These are phyloP conservation scores for Asterionellopsis glacialis DNA, from an alignment of 108 stramenopile genomes.

Conservation along the genomic window DNA sequence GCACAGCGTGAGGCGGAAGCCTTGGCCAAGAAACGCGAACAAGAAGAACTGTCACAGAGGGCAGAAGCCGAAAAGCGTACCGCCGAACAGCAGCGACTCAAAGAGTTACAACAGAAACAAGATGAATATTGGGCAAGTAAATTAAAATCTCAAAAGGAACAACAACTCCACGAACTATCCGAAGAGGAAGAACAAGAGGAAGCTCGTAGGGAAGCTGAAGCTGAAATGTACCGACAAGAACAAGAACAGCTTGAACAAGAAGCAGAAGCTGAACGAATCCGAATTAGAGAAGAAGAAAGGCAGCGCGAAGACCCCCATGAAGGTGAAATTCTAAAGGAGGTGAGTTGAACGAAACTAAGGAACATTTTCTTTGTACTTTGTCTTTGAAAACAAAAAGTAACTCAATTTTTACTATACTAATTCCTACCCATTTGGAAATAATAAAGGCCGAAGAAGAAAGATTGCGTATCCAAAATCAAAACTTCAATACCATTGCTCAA, in stretches of 20 bases:
- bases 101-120: slow-evolving; percentile 38
- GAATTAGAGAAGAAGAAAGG: slow-evolving; percentile 27
- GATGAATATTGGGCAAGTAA: slow-evolving; percentile 55
- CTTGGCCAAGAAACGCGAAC: slow-evolving; percentile 22
- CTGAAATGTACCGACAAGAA: slow-evolving; percentile 9
- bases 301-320: slow-evolving; percentile 29
- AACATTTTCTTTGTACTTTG: background rate
- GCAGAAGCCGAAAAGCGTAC: slow-evolving; percentile 18
- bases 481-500: slow-evolving; percentile 27
- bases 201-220: slow-evolving; percentile 1
- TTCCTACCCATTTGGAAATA: background rate
- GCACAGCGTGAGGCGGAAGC: slow-evolving; percentile 22
- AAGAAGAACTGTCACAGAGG: slow-evolving; percentile 19
- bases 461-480: slow-evolving; percentile 25
- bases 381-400: slow-evolving; percentile 2
- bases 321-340: slow-evolving; percentile 39
- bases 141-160: slow-evolving; percentile 17
- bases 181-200: background rate
- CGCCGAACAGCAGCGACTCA: slow-evolving; percentile 26
- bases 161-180: background rate
- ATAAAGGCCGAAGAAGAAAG: slow-evolving; percentile 24
- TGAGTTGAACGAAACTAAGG: slow-evolving; percentile 3
- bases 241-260: slow-evolving; percentile 7
- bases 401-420: too few relatives aligned
- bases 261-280: too few relatives aligned